Percentiles rank a stretch among this genome's conserved stretches.
Evolutionary conservation across 106 monocot genomes (phyloP).

Genomic region (Apostasia ramifera): DNA sequence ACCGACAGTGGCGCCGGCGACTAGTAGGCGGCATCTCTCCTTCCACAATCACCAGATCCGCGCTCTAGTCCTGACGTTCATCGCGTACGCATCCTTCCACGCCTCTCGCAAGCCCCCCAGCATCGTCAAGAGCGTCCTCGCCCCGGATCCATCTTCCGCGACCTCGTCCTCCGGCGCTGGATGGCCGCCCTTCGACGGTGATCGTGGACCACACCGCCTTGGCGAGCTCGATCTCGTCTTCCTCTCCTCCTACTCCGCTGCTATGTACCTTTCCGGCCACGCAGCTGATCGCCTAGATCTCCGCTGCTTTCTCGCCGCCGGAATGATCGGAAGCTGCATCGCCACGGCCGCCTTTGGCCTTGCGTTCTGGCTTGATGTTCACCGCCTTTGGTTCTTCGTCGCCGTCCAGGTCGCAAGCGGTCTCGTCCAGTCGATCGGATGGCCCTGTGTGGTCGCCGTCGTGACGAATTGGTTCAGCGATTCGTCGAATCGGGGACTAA

Average conservation of each 20-base stretch:
- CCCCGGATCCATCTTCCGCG: slow-evolving; percentile 15
- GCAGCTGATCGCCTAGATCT: slow-evolving; percentile 65
- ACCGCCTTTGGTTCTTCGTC: slow-evolving; percentile 48
- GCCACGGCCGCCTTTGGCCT: slow-evolving; percentile 42
- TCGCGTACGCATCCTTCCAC: slow-evolving; percentile 84
- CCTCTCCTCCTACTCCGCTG: slow-evolving; percentile 70
- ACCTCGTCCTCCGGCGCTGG: slow-evolving; percentile 12
- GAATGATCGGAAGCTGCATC: slow-evolving; percentile 46
- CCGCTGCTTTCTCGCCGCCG: slow-evolving; percentile 51
- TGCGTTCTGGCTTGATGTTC: slow-evolving; percentile 51
- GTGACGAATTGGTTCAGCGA: slow-evolving; percentile 89
- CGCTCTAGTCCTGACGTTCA: slow-evolving; percentile 68
- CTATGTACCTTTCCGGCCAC: slow-evolving; percentile 80
- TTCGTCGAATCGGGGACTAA: slow-evolving; percentile 45
- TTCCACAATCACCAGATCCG: background rate
- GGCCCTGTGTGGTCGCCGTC: slow-evolving; percentile 90
- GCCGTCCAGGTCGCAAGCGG: slow-evolving; percentile 53
- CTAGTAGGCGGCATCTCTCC: background rate
- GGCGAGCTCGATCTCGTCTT: slow-evolving; percentile 94
- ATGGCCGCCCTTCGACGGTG: slow-evolving; percentile 67
- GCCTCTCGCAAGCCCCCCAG: slow-evolving; percentile 95
- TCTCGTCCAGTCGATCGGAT: slow-evolving; percentile 65
- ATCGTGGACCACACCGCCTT: slow-evolving; percentile 67
- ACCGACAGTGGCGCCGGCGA: no score
- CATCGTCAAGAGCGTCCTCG: slow-evolving; percentile 81